A percentile compares a stretch with the other conserved stretches of the same genome.
Conservation (phyloP, 257 asterid species). For the Solanum sitiens region DNA sequence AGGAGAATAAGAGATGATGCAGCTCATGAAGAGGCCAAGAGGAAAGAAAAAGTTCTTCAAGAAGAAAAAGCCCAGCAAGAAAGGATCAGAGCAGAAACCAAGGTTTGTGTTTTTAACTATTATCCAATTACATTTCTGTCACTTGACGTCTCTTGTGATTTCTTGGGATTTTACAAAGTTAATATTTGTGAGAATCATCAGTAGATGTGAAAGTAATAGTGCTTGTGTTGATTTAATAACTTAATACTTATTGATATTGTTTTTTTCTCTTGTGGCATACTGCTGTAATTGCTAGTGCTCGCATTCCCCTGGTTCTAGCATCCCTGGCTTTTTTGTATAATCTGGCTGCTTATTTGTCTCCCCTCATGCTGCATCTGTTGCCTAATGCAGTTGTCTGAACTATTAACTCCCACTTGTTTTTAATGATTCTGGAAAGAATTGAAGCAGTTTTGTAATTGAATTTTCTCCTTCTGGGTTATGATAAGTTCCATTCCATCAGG, state of each 20-base stretch:
- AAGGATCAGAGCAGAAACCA: constrained; percentile 61
- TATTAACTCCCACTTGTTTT: not conserved
- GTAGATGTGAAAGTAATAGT: not conserved
- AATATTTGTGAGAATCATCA: not conserved
- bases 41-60: constrained; percentile 50
- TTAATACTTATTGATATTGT: not conserved
- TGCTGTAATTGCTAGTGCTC: not conserved
- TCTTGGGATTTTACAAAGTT: not conserved
- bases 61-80: constrained; percentile 69
- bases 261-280: not conserved
- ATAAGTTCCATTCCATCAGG: constrained; percentile 10
- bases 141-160: not conserved
- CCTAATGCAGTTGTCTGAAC: not conserved
- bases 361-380: not conserved
- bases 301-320: not conserved
- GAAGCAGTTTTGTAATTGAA: not conserved
- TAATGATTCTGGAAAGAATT: not conserved
- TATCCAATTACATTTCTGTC: not conserved
- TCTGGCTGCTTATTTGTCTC: not conserved
- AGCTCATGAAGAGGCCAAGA: constrained; percentile 76
- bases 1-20: constrained; percentile 83
- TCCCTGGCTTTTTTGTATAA: not conserved
- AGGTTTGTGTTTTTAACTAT: constrained; percentile 31
- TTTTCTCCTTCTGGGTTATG: not conserved
- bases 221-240: not conserved